Conservation (phyloP, 169 alveolate species). For the Plasmodium ovale region DNA sequence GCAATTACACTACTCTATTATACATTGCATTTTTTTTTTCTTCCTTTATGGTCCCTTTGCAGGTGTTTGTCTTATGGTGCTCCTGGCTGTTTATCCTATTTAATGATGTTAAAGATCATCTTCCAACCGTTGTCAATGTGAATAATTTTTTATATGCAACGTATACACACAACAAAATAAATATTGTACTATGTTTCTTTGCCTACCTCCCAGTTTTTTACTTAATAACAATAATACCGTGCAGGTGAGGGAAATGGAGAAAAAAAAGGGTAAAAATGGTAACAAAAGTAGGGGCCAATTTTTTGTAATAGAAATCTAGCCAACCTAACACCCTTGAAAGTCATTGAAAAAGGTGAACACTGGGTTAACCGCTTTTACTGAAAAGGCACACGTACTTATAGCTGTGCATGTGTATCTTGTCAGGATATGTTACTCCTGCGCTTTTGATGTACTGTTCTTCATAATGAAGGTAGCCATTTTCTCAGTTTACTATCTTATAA, state of each 20-base stretch:
- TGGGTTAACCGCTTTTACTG: neutral
- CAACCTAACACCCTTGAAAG: too few species aligned
- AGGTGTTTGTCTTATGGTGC: slow-evolving; percentile 52
- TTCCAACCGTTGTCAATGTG: slow-evolving; percentile 40
- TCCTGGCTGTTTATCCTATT: slow-evolving; percentile 73
- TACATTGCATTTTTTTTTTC: neutral
- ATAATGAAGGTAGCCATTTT: slow-evolving; percentile 60
- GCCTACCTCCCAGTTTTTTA: slow-evolving; percentile 64
- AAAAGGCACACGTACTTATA: neutral
- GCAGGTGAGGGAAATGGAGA: slow-evolving; percentile 57
- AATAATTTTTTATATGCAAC: slow-evolving; percentile 72
- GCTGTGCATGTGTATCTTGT: neutral
- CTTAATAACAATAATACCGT: slow-evolving; percentile 68
- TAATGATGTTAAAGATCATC: slow-evolving; percentile 49
- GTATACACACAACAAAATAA: slow-evolving; percentile 57
- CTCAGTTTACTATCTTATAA: slow-evolving; percentile 53
- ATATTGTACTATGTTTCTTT: slow-evolving; percentile 50
- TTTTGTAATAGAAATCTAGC: too few species aligned
- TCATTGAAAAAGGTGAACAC: too few species aligned
- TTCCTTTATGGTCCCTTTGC: neutral
- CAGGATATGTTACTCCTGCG: slow-evolving; percentile 64
- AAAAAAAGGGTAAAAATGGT: neutral
- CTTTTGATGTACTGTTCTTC: slow-evolving; percentile 48
- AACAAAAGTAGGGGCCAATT: too few species aligned
- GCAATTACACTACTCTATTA: neutral